phyloP scores from a whole-genome alignment of 179 eudicot genomes.

The Spinacia oleracea region DNA sequence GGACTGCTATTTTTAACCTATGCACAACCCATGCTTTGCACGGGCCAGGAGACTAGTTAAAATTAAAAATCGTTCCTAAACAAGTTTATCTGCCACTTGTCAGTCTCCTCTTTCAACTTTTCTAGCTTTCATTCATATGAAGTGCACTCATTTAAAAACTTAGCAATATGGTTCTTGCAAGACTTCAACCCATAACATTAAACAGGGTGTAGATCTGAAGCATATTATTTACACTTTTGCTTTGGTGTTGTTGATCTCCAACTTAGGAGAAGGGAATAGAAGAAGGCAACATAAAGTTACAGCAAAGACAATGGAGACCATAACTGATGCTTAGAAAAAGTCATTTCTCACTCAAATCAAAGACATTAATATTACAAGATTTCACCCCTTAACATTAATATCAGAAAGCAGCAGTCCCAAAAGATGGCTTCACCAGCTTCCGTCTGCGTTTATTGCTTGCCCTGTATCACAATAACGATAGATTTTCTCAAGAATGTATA shows the following conservation, averaged over 20 bases:
- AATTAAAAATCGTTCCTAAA: too few species aligned
- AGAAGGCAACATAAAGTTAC: neutral
- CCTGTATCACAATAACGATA: slow-evolving; percentile 41
- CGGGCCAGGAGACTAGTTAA: too few species aligned
- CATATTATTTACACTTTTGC: neutral
- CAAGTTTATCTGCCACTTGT: too few species aligned
- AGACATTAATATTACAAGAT: slow-evolving; percentile 18
- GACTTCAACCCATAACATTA: too few species aligned
- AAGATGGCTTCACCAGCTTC: slow-evolving; percentile 60
- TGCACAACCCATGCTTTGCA: too few species aligned
- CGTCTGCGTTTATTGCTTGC: slow-evolving; percentile 57
- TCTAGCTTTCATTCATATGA: too few species aligned
- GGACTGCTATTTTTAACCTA: too few species aligned
- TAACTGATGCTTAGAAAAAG: too few species aligned
- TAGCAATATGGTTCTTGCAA: too few species aligned
- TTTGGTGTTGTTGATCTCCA: neutral
- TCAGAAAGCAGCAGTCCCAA: slow-evolving; percentile 28
- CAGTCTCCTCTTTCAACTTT: too few species aligned
- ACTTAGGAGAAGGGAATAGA: neutral
- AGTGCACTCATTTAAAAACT: too few species aligned
- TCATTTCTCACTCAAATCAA: neutral
- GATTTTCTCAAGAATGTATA: neutral
- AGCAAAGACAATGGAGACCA: neutral
- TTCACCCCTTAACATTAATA: neutral
- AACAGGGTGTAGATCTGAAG: too few species aligned